phyloP scores from a whole-genome alignment of 306 rosid species.

The Gillenia trifoliata region DNA sequence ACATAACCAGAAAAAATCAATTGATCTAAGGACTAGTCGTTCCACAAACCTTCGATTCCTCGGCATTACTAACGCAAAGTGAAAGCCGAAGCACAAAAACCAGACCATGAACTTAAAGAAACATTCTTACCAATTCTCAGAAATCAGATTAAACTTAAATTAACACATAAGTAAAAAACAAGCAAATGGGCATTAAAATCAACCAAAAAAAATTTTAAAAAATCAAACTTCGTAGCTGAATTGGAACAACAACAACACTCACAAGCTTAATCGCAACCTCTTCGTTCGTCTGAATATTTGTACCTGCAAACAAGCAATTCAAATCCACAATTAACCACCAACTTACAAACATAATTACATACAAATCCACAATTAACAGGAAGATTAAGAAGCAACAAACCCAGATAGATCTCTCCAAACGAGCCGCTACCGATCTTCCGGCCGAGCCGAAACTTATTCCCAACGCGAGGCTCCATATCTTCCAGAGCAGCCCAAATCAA shows the following conservation, averaged over 20 bases:
- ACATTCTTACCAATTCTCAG: neutral
- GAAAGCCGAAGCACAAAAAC: neutral
- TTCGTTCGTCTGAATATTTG: slow-evolving; percentile 87
- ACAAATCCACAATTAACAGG: neutral
- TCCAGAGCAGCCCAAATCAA: slow-evolving; percentile 14
- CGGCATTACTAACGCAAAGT: neutral
- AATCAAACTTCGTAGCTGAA: slow-evolving; percentile 3
- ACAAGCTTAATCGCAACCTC: slow-evolving; percentile 98
- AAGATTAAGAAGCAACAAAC: slow-evolving; percentile 25
- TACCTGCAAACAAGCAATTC: slow-evolving; percentile 48
- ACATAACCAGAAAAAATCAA: neutral
- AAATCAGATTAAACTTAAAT: slow-evolving; percentile 1
- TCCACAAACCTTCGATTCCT: neutral
- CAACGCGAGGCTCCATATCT: slow-evolving; percentile 93
- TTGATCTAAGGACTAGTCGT: neutral
- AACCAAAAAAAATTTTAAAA: neutral
- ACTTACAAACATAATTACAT: neutral
- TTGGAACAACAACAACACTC: slow-evolving; percentile 30
- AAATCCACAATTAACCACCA: neutral
- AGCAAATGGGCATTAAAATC: neutral
- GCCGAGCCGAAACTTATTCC: slow-evolving; percentile 81
- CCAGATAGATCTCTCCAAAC: slow-evolving; percentile 94
- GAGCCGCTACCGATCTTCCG: slow-evolving; percentile 97
- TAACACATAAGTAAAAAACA: neutral
- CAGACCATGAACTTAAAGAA: neutral